These are phyloP conservation scores for Cetraspora pellucida DNA, from an alignment of 192 early-diverging fungal genomes.

Conservation along the genomic window DNA sequence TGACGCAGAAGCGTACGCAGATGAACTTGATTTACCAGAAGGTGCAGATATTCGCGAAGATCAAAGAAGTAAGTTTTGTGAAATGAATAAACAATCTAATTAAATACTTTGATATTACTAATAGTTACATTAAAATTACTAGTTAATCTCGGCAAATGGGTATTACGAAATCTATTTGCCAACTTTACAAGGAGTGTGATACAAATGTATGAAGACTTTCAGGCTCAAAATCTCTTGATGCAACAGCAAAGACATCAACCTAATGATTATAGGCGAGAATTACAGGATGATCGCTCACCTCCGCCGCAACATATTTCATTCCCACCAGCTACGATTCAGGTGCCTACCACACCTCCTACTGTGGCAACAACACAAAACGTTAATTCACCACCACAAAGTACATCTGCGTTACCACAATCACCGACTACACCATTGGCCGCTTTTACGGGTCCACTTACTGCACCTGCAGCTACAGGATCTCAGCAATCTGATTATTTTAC, in stretches of 20 bases:
- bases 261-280: neutral
- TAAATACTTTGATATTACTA: neutral
- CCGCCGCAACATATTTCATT: conserved; percentile 27
- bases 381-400: neutral
- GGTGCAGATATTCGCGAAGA: conserved; percentile 65
- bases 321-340: conserved; percentile 13
- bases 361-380: neutral
- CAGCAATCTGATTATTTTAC: conserved; percentile 40
- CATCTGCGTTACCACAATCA: conserved; percentile 14
- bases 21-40: conserved; percentile 61
- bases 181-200: conserved; percentile 55
- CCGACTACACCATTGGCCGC: conserved; percentile 34
- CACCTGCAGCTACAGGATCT: conserved; percentile 32
- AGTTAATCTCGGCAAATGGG: conserved; percentile 87
- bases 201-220: conserved; percentile 52
- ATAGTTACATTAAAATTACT: conserved; percentile 10
- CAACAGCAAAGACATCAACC: neutral
- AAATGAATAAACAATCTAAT: conserved; percentile 46
- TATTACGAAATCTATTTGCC: conserved; percentile 75
- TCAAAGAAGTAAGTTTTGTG: conserved; percentile 62
- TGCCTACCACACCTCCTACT: neutral
- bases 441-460: conserved; percentile 43
- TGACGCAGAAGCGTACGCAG: conserved; percentile 90
- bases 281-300: neutral
- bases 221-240: neutral